Evolutionary conservation across 2,329 filamentous ascomycete species (phyloP).

Genomic region (Aureobasidium sp.): DNA sequence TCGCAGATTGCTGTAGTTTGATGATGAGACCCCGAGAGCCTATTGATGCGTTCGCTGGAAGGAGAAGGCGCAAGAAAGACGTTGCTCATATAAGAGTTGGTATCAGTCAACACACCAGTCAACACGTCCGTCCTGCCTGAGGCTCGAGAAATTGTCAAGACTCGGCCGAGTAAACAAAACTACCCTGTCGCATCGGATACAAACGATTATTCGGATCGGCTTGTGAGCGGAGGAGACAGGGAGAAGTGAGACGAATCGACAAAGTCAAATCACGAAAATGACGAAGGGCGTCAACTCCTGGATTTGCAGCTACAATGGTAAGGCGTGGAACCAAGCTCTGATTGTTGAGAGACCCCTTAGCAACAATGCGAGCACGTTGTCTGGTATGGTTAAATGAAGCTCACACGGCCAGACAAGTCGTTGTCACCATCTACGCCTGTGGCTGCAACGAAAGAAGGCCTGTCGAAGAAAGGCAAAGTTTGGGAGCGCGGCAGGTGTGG

Average conservation of each 20-base stretch:
- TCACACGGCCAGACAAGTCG: background rate
- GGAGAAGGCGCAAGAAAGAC: background rate
- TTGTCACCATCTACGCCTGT: background rate
- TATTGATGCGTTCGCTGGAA: background rate
- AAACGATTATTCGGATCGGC: background rate
- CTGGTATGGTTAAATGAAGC: background rate
- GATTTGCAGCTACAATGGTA: background rate
- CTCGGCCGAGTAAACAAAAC: background rate
- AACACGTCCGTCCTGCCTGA: background rate
- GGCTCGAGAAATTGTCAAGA: background rate
- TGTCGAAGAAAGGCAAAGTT: constrained; percentile 6
- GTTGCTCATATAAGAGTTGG: background rate
- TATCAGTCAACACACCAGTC: background rate
- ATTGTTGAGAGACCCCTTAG: background rate
- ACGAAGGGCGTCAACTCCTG: background rate
- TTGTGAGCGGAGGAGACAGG: background rate
- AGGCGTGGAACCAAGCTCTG: background rate
- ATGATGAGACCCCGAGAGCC: background rate
- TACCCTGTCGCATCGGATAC: background rate
- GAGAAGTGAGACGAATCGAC: constrained; percentile 7
- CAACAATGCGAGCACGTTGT: constrained; percentile 10
- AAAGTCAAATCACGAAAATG: constrained; percentile 4
- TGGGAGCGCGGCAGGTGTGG: background rate
- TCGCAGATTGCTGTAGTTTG: constrained; percentile 2
- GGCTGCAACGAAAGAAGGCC: background rate